Evolutionary conservation across 2,329 filamentous ascomycete species (phyloP).

Genomic region (Venturia aucupariae): DNA sequence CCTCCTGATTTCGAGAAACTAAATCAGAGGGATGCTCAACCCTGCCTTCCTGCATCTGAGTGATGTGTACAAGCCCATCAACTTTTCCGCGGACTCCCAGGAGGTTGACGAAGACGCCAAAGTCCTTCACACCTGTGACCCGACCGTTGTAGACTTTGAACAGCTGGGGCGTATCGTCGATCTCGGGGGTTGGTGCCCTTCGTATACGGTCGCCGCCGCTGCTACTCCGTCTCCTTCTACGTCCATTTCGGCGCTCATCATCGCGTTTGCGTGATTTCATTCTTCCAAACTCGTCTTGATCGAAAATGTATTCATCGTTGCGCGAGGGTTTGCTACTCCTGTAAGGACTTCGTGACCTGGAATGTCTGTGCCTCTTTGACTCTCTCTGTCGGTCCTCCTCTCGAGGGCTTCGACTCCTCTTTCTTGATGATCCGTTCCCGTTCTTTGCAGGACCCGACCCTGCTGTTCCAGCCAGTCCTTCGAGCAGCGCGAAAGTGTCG

Average conservation of each 20-base stretch:
- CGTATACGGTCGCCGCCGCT: constrained; percentile 46
- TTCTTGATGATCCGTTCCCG: constrained; percentile 37
- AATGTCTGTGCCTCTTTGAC: constrained; percentile 2
- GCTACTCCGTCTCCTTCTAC: constrained; percentile 30
- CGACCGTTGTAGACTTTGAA: constrained; percentile 85
- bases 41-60: constrained; percentile 74
- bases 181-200: constrained; percentile 57
- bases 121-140: constrained; percentile 89
- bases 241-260: constrained; percentile 8
- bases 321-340: background rate
- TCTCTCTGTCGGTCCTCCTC: constrained; percentile 31
- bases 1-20: constrained; percentile 66
- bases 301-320: constrained; percentile 44
- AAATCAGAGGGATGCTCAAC: constrained; percentile 90
- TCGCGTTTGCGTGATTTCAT: constrained; percentile 32
- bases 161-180: constrained; percentile 72
- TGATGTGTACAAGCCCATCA: constrained; percentile 89
- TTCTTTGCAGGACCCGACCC: constrained; percentile 49
- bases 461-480: constrained; percentile 65
- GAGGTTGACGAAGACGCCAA: constrained; percentile 92
- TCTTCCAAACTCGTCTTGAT: constrained; percentile 53
- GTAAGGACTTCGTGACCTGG: constrained; percentile 3
- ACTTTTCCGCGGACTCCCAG: constrained; percentile 78
- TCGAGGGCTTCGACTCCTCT: constrained; percentile 30
- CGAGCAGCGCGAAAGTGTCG: constrained; percentile 86